Conservation (phyloP, 176 grass and related monocot species). For the Tillandsia fasciculata region DNA sequence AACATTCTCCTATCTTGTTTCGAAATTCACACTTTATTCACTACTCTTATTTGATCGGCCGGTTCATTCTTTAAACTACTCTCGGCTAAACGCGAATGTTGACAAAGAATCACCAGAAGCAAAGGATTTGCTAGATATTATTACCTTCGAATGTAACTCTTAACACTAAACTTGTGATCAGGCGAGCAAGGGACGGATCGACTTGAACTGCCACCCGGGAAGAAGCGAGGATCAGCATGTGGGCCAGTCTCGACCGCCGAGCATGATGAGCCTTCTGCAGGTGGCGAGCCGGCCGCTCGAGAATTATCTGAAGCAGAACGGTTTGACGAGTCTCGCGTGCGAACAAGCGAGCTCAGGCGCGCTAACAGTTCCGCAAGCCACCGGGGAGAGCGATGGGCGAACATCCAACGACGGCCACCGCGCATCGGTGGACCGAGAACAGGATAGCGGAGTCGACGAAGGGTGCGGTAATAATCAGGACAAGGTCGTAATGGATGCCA, state of each 20-base stretch:
- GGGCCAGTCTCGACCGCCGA: constrained; percentile 23
- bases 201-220: constrained; percentile 72
- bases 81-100: no score
- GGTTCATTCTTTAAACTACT: no score
- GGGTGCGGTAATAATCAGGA: constrained; percentile 32
- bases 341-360: constrained; percentile 60
- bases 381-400: constrained; percentile 52
- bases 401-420: constrained; percentile 42
- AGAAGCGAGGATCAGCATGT: constrained; percentile 25
- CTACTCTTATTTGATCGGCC: no score
- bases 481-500: constrained; percentile 26
- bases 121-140: no score
- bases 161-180: no score
- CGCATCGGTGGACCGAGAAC: constrained; percentile 25
- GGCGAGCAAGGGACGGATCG: constrained; percentile 51
- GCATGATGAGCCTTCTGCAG: constrained; percentile 79
- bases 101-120: no score
- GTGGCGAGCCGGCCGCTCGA: constrained; percentile 64
- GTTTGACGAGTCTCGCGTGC: constrained; percentile 37
- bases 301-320: constrained; percentile 85
- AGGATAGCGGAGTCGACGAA: constrained; percentile 29
- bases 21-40: no score
- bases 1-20: no score
- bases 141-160: no score
- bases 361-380: constrained; percentile 8